These are phyloP conservation scores for Daldinia grandis DNA, from an alignment of 495 filamentous ascomycete genomes.

Conservation along the genomic window DNA sequence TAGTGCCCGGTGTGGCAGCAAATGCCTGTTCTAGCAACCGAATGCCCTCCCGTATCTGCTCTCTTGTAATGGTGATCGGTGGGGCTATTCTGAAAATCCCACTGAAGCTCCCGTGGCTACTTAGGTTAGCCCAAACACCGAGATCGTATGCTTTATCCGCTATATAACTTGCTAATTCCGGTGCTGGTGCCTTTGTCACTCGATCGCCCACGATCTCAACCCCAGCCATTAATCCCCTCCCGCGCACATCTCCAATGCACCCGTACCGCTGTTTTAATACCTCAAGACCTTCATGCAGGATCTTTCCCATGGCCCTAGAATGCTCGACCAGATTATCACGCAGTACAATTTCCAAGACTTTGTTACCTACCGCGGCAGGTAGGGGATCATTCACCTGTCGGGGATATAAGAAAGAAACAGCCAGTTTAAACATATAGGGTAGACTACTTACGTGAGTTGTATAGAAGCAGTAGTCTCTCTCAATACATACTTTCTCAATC, in stretches of 20 bases:
- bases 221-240: constrained; percentile 61
- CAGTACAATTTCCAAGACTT: constrained; percentile 64
- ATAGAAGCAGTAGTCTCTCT: background rate
- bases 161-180: constrained; percentile 58
- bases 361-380: constrained; percentile 54
- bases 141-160: constrained; percentile 55
- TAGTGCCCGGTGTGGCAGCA: background rate
- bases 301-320: constrained; percentile 2
- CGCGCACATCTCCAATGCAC: constrained; percentile 65
- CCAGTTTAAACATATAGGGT: background rate
- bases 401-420: background rate
- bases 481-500: background rate
- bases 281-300: constrained; percentile 28
- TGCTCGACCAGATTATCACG: constrained; percentile 57
- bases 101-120: constrained; percentile 58
- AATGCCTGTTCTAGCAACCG: background rate
- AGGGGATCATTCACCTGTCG: constrained; percentile 53
- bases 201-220: constrained; percentile 62
- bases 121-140: constrained; percentile 63
- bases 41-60: constrained; percentile 53
- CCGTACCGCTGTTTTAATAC: constrained; percentile 56
- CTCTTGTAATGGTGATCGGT: constrained; percentile 61
- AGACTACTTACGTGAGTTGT: background rate
- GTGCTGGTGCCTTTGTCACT: constrained; percentile 52
- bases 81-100: constrained; percentile 66